Evolutionary conservation across 768 basidiomycete genomes (phyloP).

Genomic region (Hypsizygus marmoreus): DNA sequence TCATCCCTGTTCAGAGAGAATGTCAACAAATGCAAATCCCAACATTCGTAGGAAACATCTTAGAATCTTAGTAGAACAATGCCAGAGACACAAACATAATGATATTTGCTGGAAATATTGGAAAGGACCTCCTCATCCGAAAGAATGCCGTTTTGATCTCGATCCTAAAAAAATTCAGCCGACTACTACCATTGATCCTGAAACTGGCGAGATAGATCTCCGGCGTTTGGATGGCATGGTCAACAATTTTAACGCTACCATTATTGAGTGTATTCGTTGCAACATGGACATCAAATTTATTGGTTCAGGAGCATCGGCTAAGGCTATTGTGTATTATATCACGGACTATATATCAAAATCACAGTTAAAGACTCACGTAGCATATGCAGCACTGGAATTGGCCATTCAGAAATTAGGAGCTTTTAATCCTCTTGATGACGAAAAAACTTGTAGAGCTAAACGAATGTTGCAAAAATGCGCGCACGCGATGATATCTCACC

Average conservation of each 20-base stretch:
- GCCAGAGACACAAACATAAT: conserved; percentile 34
- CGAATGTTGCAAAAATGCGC: conserved; percentile 38
- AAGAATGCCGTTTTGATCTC: conserved; percentile 33
- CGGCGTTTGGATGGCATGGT: conserved; percentile 39
- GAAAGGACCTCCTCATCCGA: conserved; percentile 19
- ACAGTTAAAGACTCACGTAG: conserved; percentile 41
- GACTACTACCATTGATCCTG: conserved; percentile 23
- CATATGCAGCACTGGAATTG: conserved; percentile 37
- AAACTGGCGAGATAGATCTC: conserved; percentile 32
- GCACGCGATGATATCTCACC: conserved; percentile 34
- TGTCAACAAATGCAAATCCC: background rate
- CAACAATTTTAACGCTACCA: conserved; percentile 44
- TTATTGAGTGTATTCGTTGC: conserved; percentile 34
- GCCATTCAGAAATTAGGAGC: conserved; percentile 32
- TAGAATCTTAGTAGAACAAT: conserved; percentile 21
- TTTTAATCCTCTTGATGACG: conserved; percentile 18
- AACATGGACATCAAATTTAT: conserved; percentile 54
- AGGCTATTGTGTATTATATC: conserved; percentile 47
- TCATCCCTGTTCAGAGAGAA: conserved; percentile 23
- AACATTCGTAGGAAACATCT: conserved; percentile 17
- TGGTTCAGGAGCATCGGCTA: conserved; percentile 39
- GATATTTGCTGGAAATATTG: conserved; percentile 42
- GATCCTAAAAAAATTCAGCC: conserved; percentile 16
- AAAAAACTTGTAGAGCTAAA: conserved; percentile 24
- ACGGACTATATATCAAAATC: conserved; percentile 52